Evolutionary conservation across 2,329 filamentous ascomycete genomes (phyloP).

Genomic region (Paramyrothecium sp.): DNA sequence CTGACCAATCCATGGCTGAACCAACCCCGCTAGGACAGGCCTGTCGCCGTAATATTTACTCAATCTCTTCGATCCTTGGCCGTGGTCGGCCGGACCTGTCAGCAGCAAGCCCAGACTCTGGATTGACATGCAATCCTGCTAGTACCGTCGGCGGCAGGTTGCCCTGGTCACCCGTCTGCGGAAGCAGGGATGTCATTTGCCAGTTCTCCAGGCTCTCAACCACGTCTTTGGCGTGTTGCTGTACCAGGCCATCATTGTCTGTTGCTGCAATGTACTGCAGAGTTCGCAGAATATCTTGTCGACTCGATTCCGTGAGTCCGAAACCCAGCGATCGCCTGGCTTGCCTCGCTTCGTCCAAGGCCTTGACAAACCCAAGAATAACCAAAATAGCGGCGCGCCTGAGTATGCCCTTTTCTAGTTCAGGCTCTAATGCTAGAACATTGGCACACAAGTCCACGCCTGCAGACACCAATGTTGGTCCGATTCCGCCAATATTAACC

Average conservation of each 20-base stretch:
- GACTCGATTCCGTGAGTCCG: slow-evolving; percentile 52
- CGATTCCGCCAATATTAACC: slow-evolving; percentile 56
- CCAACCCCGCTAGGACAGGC: slow-evolving; percentile 9
- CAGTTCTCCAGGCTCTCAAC: slow-evolving; percentile 64
- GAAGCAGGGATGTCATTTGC: slow-evolving; percentile 52
- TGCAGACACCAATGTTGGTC: slow-evolving; percentile 48
- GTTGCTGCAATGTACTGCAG: slow-evolving; percentile 62
- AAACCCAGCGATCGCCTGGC: slow-evolving; percentile 46
- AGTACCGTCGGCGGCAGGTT: slow-evolving; percentile 26
- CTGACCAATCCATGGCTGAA: neutral
- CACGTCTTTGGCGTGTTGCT: slow-evolving; percentile 65
- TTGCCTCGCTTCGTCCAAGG: slow-evolving; percentile 54
- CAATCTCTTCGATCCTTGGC: slow-evolving; percentile 60
- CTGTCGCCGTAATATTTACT: slow-evolving; percentile 33
- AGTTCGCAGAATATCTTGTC: slow-evolving; percentile 60
- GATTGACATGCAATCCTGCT: slow-evolving; percentile 36
- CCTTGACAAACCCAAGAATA: slow-evolving; percentile 59
- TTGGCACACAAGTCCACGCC: slow-evolving; percentile 63
- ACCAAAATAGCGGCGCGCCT: slow-evolving; percentile 65
- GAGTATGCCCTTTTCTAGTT: slow-evolving; percentile 60
- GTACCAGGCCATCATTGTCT: slow-evolving; percentile 68
- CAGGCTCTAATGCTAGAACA: slow-evolving; percentile 61
- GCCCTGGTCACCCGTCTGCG: slow-evolving; percentile 22
- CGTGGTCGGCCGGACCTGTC: slow-evolving; percentile 24
- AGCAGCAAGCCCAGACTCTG: slow-evolving; percentile 18